Evolutionary conservation across 1,284 basidiomycete genomes (phyloP), one percentile per base, ranked within the genome.

Genomic region (Limonomyces culmigenus): DNA sequence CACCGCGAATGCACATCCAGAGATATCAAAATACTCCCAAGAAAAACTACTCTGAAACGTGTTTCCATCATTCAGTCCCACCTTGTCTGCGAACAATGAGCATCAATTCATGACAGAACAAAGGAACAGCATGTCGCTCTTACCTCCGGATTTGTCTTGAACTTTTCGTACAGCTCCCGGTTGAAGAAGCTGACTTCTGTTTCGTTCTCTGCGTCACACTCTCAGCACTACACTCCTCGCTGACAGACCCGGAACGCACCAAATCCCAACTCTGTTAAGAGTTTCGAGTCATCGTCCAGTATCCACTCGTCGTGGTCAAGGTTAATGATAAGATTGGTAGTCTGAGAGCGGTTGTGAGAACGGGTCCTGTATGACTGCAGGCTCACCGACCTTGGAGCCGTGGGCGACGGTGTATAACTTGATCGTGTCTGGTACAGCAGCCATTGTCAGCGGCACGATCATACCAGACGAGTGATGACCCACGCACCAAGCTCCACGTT

Each of bases 331-430:
- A 95, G 65, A 58, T 95, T 93, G 19, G 79, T 83, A 1, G 89
- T 91, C 88, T 92, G 50, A 16, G 18, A 23, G 29, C 33, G 3
- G 10, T 32, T 12, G 18, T 14, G 17, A 40, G 29, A 21, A 25
- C 33, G 12, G 37, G 6, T 10, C 18, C n/a, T 6, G 14, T 17
- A 32, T 16, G 18, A 20, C n/a, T 18, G 29, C 21, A 27, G 17
- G 30, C 19, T 13, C 29, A 34, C 45, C 27, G 35, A 79, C 87
- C 69, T 98, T 98, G 39, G 89, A 68, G 8, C 91, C 89, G 51
- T 97, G 93, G 1, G 93, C 93, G 47, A 78, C 76, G 0, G 87
- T 88, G 54, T 98, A 98, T 12, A 95, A 59, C 52, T 98, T 98
- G 41, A 98, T 46, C 8, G 91, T 95, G 56, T 96, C 91, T 84